A percentile compares a stretch with the other conserved stretches of the same genome.
Evolutionary conservation across 73 alveolate genomes (phyloP).

Genomic region (Paramecium biaurelia): DNA sequence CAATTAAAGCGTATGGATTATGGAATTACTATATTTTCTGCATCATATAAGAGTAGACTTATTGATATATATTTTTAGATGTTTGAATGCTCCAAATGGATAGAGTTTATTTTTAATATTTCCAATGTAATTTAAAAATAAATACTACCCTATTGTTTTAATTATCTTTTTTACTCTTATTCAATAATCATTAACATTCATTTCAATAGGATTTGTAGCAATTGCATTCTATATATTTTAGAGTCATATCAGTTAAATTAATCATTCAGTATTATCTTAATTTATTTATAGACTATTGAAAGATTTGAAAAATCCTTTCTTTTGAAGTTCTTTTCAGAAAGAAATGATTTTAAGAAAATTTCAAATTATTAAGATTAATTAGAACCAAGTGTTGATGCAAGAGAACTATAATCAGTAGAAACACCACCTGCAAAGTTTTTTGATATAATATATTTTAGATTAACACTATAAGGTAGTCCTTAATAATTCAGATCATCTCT

Average conservation of each 20-base stretch:
- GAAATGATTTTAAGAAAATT: neutral
- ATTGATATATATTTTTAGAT: neutral
- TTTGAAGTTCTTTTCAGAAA: neutral
- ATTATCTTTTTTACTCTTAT: neutral
- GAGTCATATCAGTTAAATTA: neutral
- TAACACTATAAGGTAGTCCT: neutral
- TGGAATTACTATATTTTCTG: neutral
- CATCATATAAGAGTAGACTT: neutral
- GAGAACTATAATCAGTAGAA: neutral
- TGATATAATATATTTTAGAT: neutral
- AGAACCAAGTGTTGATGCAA: neutral
- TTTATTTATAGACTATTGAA: neutral
- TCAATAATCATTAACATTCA: neutral
- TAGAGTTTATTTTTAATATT: neutral
- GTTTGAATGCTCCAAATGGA: neutral
- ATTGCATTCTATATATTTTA: neutral
- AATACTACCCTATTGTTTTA: neutral
- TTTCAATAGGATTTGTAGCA: neutral
- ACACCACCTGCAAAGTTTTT: constrained; percentile 11
- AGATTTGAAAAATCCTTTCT: neutral
- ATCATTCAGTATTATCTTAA: neutral
- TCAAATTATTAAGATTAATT: neutral
- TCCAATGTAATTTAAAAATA: neutral
- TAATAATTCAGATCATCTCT: neutral
- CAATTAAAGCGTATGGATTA: neutral